These are phyloP conservation scores for Lasiodiplodia citricola DNA, from an alignment of 2,329 filamentous ascomycete genomes.

Conservation along the genomic window DNA sequence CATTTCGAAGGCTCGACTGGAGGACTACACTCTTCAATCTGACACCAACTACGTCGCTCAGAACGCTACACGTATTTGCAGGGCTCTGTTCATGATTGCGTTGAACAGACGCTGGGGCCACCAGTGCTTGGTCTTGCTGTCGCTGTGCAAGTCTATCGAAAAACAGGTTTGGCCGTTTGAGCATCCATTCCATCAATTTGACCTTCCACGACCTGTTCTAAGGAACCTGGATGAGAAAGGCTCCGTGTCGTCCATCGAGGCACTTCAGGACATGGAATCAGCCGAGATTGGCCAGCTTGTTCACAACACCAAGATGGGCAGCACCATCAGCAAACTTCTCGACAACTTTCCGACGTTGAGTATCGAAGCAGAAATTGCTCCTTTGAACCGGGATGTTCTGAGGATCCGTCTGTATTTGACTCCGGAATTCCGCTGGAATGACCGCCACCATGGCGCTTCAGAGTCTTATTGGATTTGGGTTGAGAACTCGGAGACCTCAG, in stretches of 20 bases:
- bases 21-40: constrained; percentile 92
- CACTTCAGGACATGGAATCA: constrained; percentile 89
- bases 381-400: constrained; percentile 90
- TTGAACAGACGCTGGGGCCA: constrained; percentile 95
- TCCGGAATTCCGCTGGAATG: constrained; percentile 94
- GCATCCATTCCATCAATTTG: constrained; percentile 94
- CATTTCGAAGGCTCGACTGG: constrained; percentile 83
- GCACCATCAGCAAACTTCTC: constrained; percentile 78
- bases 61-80: constrained; percentile 91
- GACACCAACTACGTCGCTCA: constrained; percentile 95
- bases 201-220: constrained; percentile 81
- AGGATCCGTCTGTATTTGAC: constrained; percentile 86
- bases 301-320: constrained; percentile 87
- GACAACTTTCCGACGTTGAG: constrained; percentile 91
- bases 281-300: constrained; percentile 89
- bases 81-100: constrained; percentile 96
- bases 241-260: constrained; percentile 73
- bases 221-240: constrained; percentile 85
- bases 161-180: constrained; percentile 94
- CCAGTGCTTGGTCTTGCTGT: constrained; percentile 88
- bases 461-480: constrained; percentile 99
- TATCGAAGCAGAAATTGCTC: constrained; percentile 92
- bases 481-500: constrained; percentile 94
- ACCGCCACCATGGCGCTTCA: constrained; percentile 88
- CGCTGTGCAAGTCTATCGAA: constrained; percentile 95